Evolutionary conservation across 164 flowering plant genomes (phyloP), one percentile per base, ranked within the genome.

Genomic region (Houttuynia cordata): DNA sequence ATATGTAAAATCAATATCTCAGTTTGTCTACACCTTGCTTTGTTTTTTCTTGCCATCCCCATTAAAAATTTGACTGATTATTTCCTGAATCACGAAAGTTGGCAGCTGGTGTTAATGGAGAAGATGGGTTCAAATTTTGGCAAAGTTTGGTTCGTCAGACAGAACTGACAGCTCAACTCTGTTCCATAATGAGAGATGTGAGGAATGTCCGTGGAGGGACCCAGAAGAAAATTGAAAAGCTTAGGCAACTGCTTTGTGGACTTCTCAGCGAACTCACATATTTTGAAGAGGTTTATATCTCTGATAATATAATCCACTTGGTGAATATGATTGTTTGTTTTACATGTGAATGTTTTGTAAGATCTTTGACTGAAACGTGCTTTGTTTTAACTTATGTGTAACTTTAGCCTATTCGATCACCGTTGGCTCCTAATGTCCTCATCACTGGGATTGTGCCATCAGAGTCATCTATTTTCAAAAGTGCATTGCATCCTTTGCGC

Each of bases 211-310:
- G 97, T 37, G 97, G 99, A 62, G 82, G 93, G 54, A 94, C 97
- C 34, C 96, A 87, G 72, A 94, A 85, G 77, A 94, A 94, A 71
- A 91, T 88, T 72, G 96, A 88, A 70, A 94, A 88, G 83, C 91
- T 94, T 61, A 80, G 97, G 63, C 99, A 91, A 60, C 91, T 91
- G 62, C 93, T 94, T 57, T 85, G 93, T 71, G 99, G 99, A 56
- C 91, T 94, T 70, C 91, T 91, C 42, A 94, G 99, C 69, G 99
- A 94, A 68, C 97, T 94, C 64, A 88, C 93, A 17, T 85, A 88
- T 67, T 94, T 94, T 70, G 97, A 91, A 53, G 97, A 94, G 96
- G 99, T 94, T 73, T 37, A 18, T 18, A 30, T 15, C 7, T 19
- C 8, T 37, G 21, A 66, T 70, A 12, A 34, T 37, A 2, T 57